These are phyloP conservation scores for Pseudogymnoascus verrucosus DNA, from an alignment of 2,329 filamentous ascomycete species.

Conservation along the genomic window DNA sequence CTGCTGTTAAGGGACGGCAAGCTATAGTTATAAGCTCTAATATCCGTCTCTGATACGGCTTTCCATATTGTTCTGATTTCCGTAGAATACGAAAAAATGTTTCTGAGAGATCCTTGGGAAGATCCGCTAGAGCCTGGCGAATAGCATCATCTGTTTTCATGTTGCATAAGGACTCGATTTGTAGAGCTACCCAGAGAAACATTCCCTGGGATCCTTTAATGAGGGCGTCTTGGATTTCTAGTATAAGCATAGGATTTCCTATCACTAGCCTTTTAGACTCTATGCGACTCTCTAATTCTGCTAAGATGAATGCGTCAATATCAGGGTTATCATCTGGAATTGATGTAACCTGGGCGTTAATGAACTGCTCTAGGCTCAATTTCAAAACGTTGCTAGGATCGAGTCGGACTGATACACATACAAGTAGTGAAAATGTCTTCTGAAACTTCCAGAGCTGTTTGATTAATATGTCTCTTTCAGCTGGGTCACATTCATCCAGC, in stretches of 20 bases:
- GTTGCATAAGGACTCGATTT: constrained; percentile 29
- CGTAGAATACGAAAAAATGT: constrained; percentile 28
- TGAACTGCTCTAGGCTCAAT: constrained; percentile 10
- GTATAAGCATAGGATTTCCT: constrained; percentile 22
- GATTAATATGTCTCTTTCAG: constrained; percentile 13
- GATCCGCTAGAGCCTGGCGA: constrained; percentile 24
- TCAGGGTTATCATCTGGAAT: constrained; percentile 24
- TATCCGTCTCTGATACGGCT: constrained; percentile 22
- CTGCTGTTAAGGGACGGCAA: constrained; percentile 24
- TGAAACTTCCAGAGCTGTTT: constrained; percentile 21
- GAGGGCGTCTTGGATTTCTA: constrained; percentile 23
- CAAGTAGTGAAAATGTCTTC: constrained; percentile 15
- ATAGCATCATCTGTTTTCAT: constrained; percentile 32
- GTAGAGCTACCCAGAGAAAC: constrained; percentile 33
- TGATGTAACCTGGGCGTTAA: constrained; percentile 12
- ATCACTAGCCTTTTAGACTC: constrained; percentile 16
- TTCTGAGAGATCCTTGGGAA: constrained; percentile 27
- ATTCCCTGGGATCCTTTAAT: constrained; percentile 29
- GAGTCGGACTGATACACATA: constrained; percentile 23
- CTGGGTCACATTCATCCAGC: constrained; percentile 27
- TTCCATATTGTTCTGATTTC: constrained; percentile 14
- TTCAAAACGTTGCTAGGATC: constrained; percentile 17
- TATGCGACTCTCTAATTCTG: constrained; percentile 23
- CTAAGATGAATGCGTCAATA: constrained; percentile 23
- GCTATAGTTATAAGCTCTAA: constrained; percentile 29